Evolutionary conservation across 2,329 filamentous ascomycete genomes (phyloP), one percentile per base, ranked within the genome.

Genomic region (Triangularia setosa): DNA sequence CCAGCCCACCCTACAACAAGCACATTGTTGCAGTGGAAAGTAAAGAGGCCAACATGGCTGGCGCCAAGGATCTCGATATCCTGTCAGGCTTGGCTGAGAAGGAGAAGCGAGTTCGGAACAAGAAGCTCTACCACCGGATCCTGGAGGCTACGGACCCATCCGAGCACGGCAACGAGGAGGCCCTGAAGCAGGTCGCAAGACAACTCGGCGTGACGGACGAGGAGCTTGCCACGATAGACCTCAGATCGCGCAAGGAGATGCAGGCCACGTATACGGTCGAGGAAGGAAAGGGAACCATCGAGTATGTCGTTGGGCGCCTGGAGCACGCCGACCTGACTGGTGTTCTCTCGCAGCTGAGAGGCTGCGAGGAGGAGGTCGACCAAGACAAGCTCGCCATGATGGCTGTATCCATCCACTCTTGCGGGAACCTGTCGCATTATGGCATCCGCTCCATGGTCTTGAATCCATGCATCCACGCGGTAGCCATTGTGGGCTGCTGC

Each of bases 401-500:
- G 89, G 91, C 94, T 16, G 89, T 98, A 28, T 98, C 95, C 0
- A 91, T 99, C 18, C 95, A 99, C 76, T 98, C 94, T 0, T 99
- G 95, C 74, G 95, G 95, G 27, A 98, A 99, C 70, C 87, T 99
- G n/a, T 90, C 96, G 0, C 95, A 99, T 76, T 93, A 96, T 74
- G 95, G 91, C 9, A 89, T 99, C 64, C 88, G 92, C 14, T 96
- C 94, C 0, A 84, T 99, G 21, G 78, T 93, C 1, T 79, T 96
- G 64, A 98, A 97, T 73, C 89, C 90, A 0, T 85, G 88, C 4
- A 93, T 98, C 62, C 87, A 87, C 30, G 92, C 93, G n/a, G 90
- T 98, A 23, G 94, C 94, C 64, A 93, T 99, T 74, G 92, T 99
- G 65, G 95, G 95, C 56, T 99, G 95, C 80, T 99, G 95, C 82